These are phyloP conservation scores for Aspergillus sp. DNA, from an alignment of 2,329 filamentous ascomycete genomes.

Conservation along the genomic window DNA sequence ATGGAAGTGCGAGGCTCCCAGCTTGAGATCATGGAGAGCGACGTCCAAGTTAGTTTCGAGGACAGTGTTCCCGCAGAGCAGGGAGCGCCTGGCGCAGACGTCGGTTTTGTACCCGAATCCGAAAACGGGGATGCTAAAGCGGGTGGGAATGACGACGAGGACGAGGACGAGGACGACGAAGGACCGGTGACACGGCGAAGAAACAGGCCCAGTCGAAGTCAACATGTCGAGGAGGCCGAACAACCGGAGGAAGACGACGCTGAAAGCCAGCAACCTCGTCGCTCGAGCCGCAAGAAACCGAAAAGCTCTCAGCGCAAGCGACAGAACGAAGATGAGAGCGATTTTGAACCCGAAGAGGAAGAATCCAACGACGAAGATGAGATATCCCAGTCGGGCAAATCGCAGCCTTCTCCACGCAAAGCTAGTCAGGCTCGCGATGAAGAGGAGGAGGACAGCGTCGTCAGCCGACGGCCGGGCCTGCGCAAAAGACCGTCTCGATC, in stretches of 20 bases:
- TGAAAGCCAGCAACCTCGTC: conserved; percentile 33
- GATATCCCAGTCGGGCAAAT: conserved; percentile 50
- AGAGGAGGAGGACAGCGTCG: conserved; percentile 48
- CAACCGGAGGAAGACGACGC: conserved; percentile 28
- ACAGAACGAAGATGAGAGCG: conserved; percentile 56
- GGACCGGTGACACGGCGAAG: conserved; percentile 51
- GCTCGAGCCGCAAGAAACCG: conserved; percentile 41
- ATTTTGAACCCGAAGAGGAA: conserved; percentile 62
- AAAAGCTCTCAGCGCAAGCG: conserved; percentile 47
- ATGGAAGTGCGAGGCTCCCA: conserved; percentile 40
- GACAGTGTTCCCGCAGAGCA: conserved; percentile 27
- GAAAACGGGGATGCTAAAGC: conserved; percentile 36
- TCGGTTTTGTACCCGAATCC: conserved; percentile 41
- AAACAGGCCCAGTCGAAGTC: conserved; percentile 26
- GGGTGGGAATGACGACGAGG: conserved; percentile 37
- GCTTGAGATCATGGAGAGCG: conserved; percentile 45
- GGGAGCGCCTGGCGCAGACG: conserved; percentile 32
- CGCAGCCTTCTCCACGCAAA: conserved; percentile 45
- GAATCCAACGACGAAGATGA: conserved; percentile 55
- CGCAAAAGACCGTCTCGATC: conserved; percentile 51
- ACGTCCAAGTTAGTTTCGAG: conserved; percentile 35
- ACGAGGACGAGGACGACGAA: conserved; percentile 54
- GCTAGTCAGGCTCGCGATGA: conserved; percentile 34
- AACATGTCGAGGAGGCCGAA: conserved; percentile 23
- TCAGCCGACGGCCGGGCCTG: conserved; percentile 53